phyloP scores from a whole-genome alignment of 163 green algal species.

The Volvox carteri region DNA sequence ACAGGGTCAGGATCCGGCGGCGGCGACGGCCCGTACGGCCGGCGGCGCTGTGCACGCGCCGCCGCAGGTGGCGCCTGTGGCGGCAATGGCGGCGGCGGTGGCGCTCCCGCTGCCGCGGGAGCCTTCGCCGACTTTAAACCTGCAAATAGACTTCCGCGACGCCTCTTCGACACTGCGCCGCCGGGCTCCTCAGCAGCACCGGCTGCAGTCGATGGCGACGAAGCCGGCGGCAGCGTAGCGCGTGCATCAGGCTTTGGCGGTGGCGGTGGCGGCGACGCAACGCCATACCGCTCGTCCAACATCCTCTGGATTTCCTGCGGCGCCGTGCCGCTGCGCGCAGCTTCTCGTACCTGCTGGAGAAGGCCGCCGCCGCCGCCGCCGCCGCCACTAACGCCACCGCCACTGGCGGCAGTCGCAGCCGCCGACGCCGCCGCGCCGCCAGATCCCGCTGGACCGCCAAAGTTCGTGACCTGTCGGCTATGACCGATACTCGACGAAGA shows the following conservation, averaged over 20 bases:
- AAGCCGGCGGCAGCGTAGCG: not conserved
- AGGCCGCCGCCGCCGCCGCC: not conserved
- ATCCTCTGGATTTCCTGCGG: slow-evolving; percentile 32
- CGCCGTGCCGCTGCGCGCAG: not conserved
- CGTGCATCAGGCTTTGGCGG: not conserved
- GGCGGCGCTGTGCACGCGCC: not conserved
- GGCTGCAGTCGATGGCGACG: not conserved
- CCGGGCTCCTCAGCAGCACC: not conserved
- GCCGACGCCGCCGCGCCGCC: not conserved
- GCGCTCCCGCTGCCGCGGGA: not conserved
- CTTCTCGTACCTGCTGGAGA: slow-evolving; percentile 9
- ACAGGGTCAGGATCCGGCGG: slow-evolving; percentile 35
- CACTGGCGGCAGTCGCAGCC: not conserved
- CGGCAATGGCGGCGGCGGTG: not conserved
- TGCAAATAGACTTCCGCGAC: slow-evolving; percentile 29
- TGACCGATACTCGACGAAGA: no score
- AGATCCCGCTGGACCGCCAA: not conserved
- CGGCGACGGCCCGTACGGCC: slow-evolving; percentile 21
- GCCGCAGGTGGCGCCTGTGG: no score
- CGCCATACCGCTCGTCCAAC: slow-evolving; percentile 29
- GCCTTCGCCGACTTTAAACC: not conserved
- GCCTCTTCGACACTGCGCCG: no score
- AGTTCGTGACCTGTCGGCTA: no score
- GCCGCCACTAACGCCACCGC: not conserved
- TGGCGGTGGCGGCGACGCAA: not conserved